Base-by-base conservation (phyloP, 2,329 filamentous ascomycete genomes). In the Boeremia lycopersici region DNA sequence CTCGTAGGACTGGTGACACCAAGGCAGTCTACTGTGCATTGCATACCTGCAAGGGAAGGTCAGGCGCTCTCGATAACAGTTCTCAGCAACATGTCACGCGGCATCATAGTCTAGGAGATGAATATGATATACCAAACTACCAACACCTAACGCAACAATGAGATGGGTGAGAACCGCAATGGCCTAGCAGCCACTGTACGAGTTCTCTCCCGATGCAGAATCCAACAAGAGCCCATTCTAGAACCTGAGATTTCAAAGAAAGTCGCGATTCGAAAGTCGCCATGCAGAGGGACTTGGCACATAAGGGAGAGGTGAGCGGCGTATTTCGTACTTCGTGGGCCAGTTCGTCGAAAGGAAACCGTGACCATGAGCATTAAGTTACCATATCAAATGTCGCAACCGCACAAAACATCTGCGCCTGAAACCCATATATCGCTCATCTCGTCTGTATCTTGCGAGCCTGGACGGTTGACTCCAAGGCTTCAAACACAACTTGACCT, bases 351-450 rank as follows among this genome's bases (percentile, higher is more conserved):
- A 45, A 48, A 43, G 45, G 40, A 57, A 53, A 51, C 47, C 53
- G 51, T 56, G 48, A 56, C 47, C 47, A 44, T 51, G 48, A 48
- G 44, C 48, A 57, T 57, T 53, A 57, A 57, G 54, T 48, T 48
- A 53, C 34, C 54, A 30, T 52, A 57, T 48, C 48, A 57, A 53
- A 57, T 41, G 44, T 33, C 42, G 41, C 41, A 52, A 48, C 48
- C 48, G 43, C 53, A 52, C 53, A 52, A 52, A 57, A 57, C 34
- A 57, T 45, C 54, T 13, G 41, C 54, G 49, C 50, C 54, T 39
- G 54, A 47, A 48, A 53, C 48, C 42, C 48, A 40, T 57, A 42
- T 48, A 52, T 35, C 40, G 51, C 55, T 55, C 46, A 6, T 41
- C 48, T 54, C 45, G 8, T 39, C 13, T n/a, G 48, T 35, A 30